Percentiles rank a stretch among this genome's conserved stretches.
Evolutionary conservation across 768 basidiomycete genomes (phyloP).

Genomic region (Suillus subaureus): DNA sequence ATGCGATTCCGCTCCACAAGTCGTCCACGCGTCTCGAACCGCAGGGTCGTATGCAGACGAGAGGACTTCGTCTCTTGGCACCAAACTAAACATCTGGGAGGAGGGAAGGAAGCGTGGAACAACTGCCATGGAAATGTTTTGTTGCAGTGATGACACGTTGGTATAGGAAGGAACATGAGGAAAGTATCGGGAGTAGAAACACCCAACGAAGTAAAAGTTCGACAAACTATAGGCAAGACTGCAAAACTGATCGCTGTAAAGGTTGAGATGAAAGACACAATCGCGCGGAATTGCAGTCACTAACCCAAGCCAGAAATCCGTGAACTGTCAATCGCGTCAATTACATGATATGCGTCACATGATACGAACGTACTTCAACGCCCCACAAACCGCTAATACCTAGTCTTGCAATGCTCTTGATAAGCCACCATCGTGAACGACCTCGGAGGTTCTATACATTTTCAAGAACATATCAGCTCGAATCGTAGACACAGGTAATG

Average conservation of each 20-base stretch:
- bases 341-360: conserved; percentile 8
- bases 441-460: conserved; percentile 47
- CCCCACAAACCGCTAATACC: conserved; percentile 66
- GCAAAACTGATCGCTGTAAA: conserved; percentile 74
- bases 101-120: background rate
- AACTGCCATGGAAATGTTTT: background rate
- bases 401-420: conserved; percentile 63
- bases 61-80: background rate
- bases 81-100: background rate
- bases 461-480: background rate
- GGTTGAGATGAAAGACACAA: conserved; percentile 9
- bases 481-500: background rate
- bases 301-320: conserved; percentile 90
- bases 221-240: conserved; percentile 76
- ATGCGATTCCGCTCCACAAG: conserved; percentile 41
- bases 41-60: conserved; percentile 16
- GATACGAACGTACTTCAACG: conserved; percentile 62
- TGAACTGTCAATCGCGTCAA: conserved; percentile 49
- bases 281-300: conserved; percentile 17
- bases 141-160: no score
- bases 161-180: background rate
- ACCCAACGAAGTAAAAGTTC: conserved; percentile 73
- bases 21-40: conserved; percentile 51
- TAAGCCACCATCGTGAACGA: conserved; percentile 71
- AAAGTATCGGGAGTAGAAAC: conserved; percentile 54